Conservation (phyloP, 768 basidiomycete species). For the Hericium erinaceus region DNA sequence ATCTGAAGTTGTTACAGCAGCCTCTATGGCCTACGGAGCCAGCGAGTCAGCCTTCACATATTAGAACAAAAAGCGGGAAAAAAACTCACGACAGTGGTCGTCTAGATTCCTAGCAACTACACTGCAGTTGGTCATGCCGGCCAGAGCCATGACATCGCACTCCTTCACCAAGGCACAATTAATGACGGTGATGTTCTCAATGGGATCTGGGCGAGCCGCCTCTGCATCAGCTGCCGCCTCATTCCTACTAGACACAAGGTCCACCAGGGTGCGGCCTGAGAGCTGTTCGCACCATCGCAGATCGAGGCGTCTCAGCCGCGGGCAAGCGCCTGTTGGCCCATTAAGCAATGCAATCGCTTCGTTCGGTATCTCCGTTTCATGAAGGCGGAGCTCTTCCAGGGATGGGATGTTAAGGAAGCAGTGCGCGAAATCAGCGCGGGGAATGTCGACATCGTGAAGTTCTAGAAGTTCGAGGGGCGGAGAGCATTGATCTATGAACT, state of each 20-base stretch:
- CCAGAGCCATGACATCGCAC: slow-evolving; percentile 42
- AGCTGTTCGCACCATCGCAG: slow-evolving; percentile 53
- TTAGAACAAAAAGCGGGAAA: background rate
- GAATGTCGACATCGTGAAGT: slow-evolving; percentile 39
- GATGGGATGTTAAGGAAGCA: slow-evolving; percentile 28
- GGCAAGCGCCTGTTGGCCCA: slow-evolving; percentile 35
- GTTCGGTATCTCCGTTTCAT: slow-evolving; percentile 50
- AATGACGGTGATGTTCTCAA: slow-evolving; percentile 41
- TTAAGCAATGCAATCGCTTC: slow-evolving; percentile 29
- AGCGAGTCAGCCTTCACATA: background rate
- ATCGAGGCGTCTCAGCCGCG: slow-evolving; percentile 38
- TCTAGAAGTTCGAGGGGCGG: slow-evolving; percentile 31
- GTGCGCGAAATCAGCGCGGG: slow-evolving; percentile 27
- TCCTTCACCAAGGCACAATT: slow-evolving; percentile 51
- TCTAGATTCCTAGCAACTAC: slow-evolving; percentile 30
- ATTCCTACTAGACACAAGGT: slow-evolving; percentile 35
- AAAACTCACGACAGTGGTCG: slow-evolving; percentile 47
- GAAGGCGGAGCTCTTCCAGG: slow-evolving; percentile 41
- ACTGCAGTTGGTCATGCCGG: slow-evolving; percentile 36
- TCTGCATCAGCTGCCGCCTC: background rate
- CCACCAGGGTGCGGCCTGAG: slow-evolving; percentile 39
- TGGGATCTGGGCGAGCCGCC: slow-evolving; percentile 16
- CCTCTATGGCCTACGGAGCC: slow-evolving; percentile 28
- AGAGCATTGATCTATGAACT: slow-evolving; percentile 23
- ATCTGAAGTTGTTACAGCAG: slow-evolving; percentile 49